Conservation (phyloP, 148 eudicot genomes). For the Dysphania ambrosioides region DNA sequence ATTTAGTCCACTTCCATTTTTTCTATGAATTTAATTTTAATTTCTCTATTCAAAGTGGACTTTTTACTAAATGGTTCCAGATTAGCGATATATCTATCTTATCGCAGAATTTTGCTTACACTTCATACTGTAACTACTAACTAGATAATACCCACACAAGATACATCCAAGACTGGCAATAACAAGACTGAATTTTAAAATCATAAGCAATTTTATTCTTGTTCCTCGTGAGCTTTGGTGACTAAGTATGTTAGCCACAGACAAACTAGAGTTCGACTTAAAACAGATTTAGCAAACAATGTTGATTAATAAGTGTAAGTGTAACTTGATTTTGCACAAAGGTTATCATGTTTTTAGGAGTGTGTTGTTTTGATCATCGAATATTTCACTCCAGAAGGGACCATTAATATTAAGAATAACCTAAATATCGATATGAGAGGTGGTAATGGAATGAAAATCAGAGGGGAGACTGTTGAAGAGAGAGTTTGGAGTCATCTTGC, state of each 20-base stretch:
- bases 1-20: conserved; percentile 24
- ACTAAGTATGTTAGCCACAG: not conserved
- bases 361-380: conserved; percentile 3
- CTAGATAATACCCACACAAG: not conserved
- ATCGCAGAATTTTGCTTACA: conserved; percentile 5
- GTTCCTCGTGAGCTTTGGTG: not conserved
- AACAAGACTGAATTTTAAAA: too few relatives aligned
- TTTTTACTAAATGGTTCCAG: conserved; percentile 13
- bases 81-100: conserved; percentile 16
- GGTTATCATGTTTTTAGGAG: not conserved
- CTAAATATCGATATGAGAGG: conserved; percentile 25
- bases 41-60: conserved; percentile 17
- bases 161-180: too few relatives aligned
- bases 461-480: conserved; percentile 15
- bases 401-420: conserved; percentile 15
- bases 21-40: not conserved
- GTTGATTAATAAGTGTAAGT: not conserved
- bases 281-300: not conserved
- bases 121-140: not conserved
- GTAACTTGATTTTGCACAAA: not conserved
- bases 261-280: not conserved
- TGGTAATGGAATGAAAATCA: conserved; percentile 11
- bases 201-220: not conserved
- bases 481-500: conserved; percentile 26
- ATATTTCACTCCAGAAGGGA: conserved; percentile 7